Percentiles rank a stretch among this genome's conserved stretches.
Evolutionary conservation across 2,329 filamentous ascomycete genomes (phyloP).

Genomic region (Aspergillus proliferans): DNA sequence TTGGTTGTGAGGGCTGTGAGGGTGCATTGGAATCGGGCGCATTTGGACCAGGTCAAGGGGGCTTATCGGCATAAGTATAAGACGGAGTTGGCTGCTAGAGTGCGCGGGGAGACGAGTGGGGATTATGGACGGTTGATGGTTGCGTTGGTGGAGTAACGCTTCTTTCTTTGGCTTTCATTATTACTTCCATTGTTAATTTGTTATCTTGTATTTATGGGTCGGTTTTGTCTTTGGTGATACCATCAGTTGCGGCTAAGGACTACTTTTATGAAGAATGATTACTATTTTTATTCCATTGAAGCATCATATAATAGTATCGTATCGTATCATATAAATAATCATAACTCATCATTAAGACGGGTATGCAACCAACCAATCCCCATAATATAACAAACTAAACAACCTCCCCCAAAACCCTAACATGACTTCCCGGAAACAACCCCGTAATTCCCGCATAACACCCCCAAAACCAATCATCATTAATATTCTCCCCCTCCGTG

Average conservation of each 20-base stretch:
- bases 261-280: too few species aligned
- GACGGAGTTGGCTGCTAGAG: constrained; percentile 60
- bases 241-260: too few species aligned
- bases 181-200: too few species aligned
- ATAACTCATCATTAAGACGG: too few species aligned
- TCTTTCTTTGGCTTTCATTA: not conserved
- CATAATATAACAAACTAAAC: constrained; percentile 7
- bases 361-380: not conserved
- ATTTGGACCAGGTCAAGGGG: constrained; percentile 69
- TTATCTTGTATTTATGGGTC: too few species aligned
- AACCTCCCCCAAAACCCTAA: constrained; percentile 45
- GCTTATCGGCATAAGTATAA: constrained; percentile 69
- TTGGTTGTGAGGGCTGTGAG: constrained; percentile 72
- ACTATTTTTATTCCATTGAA: too few species aligned
- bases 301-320: too few species aligned
- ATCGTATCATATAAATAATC: not conserved
- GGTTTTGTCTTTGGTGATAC: too few species aligned
- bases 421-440: constrained; percentile 75
- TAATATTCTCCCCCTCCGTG: constrained; percentile 75
- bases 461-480: constrained; percentile 85
- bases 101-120: constrained; percentile 77
- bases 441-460: constrained; percentile 75
- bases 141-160: constrained; percentile 48
- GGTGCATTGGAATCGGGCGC: constrained; percentile 72
- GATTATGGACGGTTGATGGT: constrained; percentile 74